Base-by-base conservation (phyloP, 2,329 filamentous ascomycete species). In the Neocatenulostroma microsporum region DNA sequence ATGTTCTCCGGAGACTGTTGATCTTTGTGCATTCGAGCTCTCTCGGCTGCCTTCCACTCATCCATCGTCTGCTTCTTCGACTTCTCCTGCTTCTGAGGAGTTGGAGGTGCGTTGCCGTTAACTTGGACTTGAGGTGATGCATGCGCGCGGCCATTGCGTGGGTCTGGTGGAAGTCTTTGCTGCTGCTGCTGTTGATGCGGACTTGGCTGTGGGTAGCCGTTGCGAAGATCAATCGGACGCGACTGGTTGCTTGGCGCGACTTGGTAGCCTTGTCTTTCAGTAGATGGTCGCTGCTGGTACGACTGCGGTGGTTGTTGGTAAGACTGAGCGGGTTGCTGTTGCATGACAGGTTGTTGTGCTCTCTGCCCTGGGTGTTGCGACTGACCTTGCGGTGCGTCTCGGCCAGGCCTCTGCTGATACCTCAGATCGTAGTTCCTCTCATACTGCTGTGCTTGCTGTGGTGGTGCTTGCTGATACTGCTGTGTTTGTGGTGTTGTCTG, bases 21-120 rank as follows among this genome's bases (percentile, higher is more conserved):
- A 14, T 53, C 47, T 10, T 50, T 44, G 30, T 60, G 48, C 36
- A 57, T 47, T 33, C 44, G 53, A 5, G 48, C 55, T 35, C 47
- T 52, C 39, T 57, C 55, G 25, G 45, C 40, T 13, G 51, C 51
- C 30, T 58, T 58, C 56, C 56, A 57, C 17, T 57, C 55, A 13
- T 52, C 54, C 53, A 58, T 57, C 13, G 51, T 51, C 21, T 37
- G 34, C 38, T 52, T 55, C 33, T 47, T 43, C 3, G 41, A 36
- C 4, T 44, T 40, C 8, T 24, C 19, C 26, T 40, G n/a, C n/a
- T n/a, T n/a, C n/a, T n/a, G n/a, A n/a, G n/a, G 34, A n/a, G 36
- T 32, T 34, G 28, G 28, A 30, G 38, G 40, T 12, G 36, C 25
- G 26, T 34, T 17, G n/a, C n/a, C n/a, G 5, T 11, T 12, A 17